Evolutionary conservation across 2,329 filamentous ascomycete species (phyloP), one percentile per base, ranked within the genome.

Genomic region (Trichoderma cornu-damae): DNA sequence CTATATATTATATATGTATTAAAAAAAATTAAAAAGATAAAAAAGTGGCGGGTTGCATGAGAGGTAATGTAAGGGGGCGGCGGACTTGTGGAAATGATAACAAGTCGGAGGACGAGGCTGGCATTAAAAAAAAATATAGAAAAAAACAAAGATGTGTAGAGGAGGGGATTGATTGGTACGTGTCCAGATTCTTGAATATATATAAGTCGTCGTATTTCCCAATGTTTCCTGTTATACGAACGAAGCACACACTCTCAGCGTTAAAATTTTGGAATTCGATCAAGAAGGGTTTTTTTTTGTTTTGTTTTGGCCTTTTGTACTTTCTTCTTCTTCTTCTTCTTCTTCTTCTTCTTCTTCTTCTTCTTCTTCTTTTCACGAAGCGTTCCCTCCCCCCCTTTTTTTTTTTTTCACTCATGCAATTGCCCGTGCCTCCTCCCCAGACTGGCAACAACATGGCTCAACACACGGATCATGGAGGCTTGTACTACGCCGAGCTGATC

Each of bases 401-500:
- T n/a, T 58, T 44, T 37, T 26, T 18, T 20, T 35, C 37, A 40
- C 32, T 51, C 24, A 51, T 51, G 48, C 22, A 51, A 30, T 20
- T 51, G 6, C 18, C 20, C 4, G 20, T 38, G 9, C 11, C 18
- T 12, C 6, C 22, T 3, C 48, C 20, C 0, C 8, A 20, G 3
- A 4, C 47, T 8, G n/a, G n/a, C n/a, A 18, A 6, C 22, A 50
- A 18, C 30, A 49, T 49, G 46, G 30, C 11, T 35, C 7, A 2
- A 28, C 4, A 22, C 4, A n/a, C 42, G 20, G 24, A 46, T 14
- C 30, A 54, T 7, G 32, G 51, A 18, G 38, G 30, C n/a, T 26
- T 46, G 22, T 20, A 46, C 42, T 54, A 46, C 16, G 16, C 34
- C 5, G 51, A 54, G 11, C 32, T 54, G 6, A 46, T 38, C 20